phyloP scores from a whole-genome alignment of 2,329 filamentous ascomycete species.

The Dothidotthia symphoricarpi region DNA sequence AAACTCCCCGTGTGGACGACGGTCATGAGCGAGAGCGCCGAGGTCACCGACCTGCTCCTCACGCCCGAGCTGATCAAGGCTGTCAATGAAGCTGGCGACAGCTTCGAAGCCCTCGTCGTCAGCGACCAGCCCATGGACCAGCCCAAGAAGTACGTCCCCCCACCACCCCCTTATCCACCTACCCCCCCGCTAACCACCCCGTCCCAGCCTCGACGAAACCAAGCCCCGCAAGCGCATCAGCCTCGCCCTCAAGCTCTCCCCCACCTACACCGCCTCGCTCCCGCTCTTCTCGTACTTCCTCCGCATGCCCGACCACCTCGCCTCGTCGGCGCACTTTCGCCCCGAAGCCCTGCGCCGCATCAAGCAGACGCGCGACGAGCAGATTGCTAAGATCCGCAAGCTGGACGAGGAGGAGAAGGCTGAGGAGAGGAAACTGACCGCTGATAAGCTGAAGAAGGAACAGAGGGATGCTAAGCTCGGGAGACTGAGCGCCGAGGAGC shows the following conservation, averaged over 20 bases:
- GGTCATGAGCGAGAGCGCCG: slow-evolving; percentile 95
- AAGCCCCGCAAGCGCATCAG: slow-evolving; percentile 81
- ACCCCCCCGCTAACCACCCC: background rate
- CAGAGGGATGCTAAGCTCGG: slow-evolving; percentile 71
- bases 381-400: slow-evolving; percentile 76
- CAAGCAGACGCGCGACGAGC: slow-evolving; percentile 73
- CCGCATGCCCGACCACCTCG: slow-evolving; percentile 79
- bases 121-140: slow-evolving; percentile 87
- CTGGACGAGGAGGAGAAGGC: slow-evolving; percentile 69
- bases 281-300: slow-evolving; percentile 80
- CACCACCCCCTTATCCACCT: slow-evolving; percentile 1
- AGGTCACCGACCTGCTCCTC: slow-evolving; percentile 83
- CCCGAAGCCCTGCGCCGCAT: slow-evolving; percentile 84
- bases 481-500: slow-evolving; percentile 61
- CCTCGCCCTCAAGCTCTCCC: slow-evolving; percentile 69
- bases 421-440: slow-evolving; percentile 56
- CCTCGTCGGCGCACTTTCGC: slow-evolving; percentile 76
- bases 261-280: slow-evolving; percentile 57
- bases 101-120: slow-evolving; percentile 80
- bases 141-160: slow-evolving; percentile 69
- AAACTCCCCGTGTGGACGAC: slow-evolving; percentile 89
- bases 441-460: slow-evolving; percentile 71
- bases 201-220: slow-evolving; percentile 73
- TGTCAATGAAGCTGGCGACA: slow-evolving; percentile 70
- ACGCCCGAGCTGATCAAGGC: slow-evolving; percentile 84